Conservation (phyloP, 1,284 basidiomycete genomes). For the Earliella scabrosa region DNA sequence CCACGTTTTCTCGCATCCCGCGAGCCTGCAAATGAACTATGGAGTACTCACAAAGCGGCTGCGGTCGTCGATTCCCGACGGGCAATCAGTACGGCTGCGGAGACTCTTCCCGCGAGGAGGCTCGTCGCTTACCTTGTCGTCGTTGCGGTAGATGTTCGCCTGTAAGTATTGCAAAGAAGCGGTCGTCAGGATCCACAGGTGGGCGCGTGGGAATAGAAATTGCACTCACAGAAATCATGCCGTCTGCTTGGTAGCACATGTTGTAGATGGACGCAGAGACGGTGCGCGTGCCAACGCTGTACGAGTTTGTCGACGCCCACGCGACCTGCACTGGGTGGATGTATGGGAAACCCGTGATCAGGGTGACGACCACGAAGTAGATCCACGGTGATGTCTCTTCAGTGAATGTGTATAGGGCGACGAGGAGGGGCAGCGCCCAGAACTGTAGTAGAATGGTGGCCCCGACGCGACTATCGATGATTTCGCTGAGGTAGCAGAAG, state of each 20-base stretch:
- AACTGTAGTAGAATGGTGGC: slow-evolving; percentile 59
- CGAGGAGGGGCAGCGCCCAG: slow-evolving; percentile 64
- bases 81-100: background rate
- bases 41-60: slow-evolving; percentile 50
- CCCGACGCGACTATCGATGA: slow-evolving; percentile 55
- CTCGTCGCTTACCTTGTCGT: slow-evolving; percentile 31
- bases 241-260: slow-evolving; percentile 64
- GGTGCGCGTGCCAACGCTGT: slow-evolving; percentile 60
- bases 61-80: background rate
- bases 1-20: too few relatives aligned
- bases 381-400: slow-evolving; percentile 59
- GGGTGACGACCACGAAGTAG: slow-evolving; percentile 57
- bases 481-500: slow-evolving; percentile 57
- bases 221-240: slow-evolving; percentile 50
- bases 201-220: slow-evolving; percentile 24
- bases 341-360: slow-evolving; percentile 58
- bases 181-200: background rate
- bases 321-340: slow-evolving; percentile 55
- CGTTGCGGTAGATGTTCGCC: slow-evolving; percentile 39
- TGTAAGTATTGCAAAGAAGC: slow-evolving; percentile 1
- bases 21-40: too few relatives aligned
- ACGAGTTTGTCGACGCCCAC: slow-evolving; percentile 66
- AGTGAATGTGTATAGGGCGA: slow-evolving; percentile 60
- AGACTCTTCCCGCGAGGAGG: background rate
- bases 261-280: slow-evolving; percentile 63